Base-by-base conservation (phyloP, 176 grass and related monocot species). In the Cenchrus fungigraminus region DNA sequence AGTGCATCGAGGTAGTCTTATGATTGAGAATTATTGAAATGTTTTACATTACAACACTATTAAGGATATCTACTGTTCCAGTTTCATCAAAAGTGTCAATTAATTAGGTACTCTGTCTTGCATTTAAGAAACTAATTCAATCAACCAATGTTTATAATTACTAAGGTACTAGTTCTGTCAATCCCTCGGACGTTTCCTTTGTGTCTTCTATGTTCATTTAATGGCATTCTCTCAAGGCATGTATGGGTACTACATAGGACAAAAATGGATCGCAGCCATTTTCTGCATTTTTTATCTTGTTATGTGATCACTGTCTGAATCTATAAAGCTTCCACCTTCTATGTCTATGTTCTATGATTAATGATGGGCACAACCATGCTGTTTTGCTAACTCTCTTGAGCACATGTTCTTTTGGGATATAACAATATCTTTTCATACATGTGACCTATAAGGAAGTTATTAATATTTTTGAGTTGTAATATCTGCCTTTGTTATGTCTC, bases 291-390 rank as follows among this genome's bases (percentile, higher is more conserved):
- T 40, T 80, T 80, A 53, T 44, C 25, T 73, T 63, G 63, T 69
- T 85, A 63, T 80, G 67, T 58, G 69, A 55, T 13, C n/a, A 34
- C 8, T 81, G 45, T 60, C 61, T 71, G 43, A 31, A 79, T 74
- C 37, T 80, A 60, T 46, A 61, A 14, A 60, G 40, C n/a, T 22
- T 44, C 4, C 31, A 46, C 31, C 65, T 12, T 57, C 43, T 57
- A 57, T 58, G 10, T n/a, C 2, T 55, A 37, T 20, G 15, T 32
- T 55, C 64, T 66, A 34, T 43, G 15, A 54, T 60, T 78, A 58
- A 5, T 57, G 17, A 10, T 58, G 4, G n/a, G 19, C 19, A 4
- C 3, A 37, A n/a, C 42, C 22, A 60, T 83, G 72, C 20, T 12
- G 6, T 45, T n/a, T 22, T 77, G 50, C 51, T 68, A 45, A 12